Evolutionary conservation across 495 filamentous ascomycete genomes (phyloP).

Genomic region (Annulohypoxylon nitens): DNA sequence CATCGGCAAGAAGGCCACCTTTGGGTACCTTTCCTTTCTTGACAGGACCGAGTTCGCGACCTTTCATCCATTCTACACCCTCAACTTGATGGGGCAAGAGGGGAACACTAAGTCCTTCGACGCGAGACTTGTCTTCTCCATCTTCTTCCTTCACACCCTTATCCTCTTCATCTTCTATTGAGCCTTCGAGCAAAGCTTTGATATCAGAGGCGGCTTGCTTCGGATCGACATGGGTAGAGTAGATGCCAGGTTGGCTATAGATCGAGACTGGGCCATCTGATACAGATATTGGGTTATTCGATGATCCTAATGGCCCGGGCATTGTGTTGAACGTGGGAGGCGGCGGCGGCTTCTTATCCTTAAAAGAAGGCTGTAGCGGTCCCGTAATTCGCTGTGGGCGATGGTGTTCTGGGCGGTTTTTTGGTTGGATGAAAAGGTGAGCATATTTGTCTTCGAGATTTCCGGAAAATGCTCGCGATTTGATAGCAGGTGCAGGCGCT

Average conservation of each 20-base stretch:
- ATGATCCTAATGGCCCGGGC: slow-evolving; percentile 36
- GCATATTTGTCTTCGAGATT: slow-evolving; percentile 53
- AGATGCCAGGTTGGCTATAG: slow-evolving; percentile 64
- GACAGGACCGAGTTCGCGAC: slow-evolving; percentile 82
- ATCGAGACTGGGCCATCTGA: slow-evolving; percentile 45
- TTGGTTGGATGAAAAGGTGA: slow-evolving; percentile 61
- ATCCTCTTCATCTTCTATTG: slow-evolving; percentile 85
- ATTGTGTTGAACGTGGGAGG: slow-evolving; percentile 57
- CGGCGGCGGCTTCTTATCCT: slow-evolving; percentile 52
- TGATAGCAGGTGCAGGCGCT: slow-evolving; percentile 38
- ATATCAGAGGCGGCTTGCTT: slow-evolving; percentile 84
- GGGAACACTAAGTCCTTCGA: slow-evolving; percentile 85
- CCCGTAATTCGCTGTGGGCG: slow-evolving; percentile 57
- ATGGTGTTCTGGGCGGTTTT: slow-evolving; percentile 62
- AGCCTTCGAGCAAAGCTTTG: slow-evolving; percentile 87
- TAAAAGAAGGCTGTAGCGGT: slow-evolving; percentile 55
- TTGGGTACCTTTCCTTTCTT: slow-evolving; percentile 85
- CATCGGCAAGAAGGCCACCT: slow-evolving; percentile 87
- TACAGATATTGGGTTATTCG: slow-evolving; percentile 47
- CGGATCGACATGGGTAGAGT: slow-evolving; percentile 78
- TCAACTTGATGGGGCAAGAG: slow-evolving; percentile 93
- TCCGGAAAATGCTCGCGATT: slow-evolving; percentile 37
- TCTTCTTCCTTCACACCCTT: slow-evolving; percentile 61
- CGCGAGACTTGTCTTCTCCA: slow-evolving; percentile 57
- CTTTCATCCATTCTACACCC: slow-evolving; percentile 92